Conservation (phyloP, 345 rosid genomes). For the Limnanthes douglasii region DNA sequence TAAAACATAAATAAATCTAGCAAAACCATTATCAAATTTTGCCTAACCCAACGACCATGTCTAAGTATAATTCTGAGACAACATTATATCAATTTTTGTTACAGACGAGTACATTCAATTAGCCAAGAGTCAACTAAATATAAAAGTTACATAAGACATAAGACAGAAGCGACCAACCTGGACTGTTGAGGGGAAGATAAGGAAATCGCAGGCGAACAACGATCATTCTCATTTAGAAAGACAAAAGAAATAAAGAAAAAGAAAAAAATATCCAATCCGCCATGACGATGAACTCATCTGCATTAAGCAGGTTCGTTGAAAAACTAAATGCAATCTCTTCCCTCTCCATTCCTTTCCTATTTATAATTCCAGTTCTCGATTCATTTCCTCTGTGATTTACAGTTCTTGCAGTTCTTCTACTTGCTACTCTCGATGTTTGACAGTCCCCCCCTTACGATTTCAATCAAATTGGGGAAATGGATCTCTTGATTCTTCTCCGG, state of each 20-base stretch:
- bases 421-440: constrained; percentile 20
- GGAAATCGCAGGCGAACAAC: too few relatives aligned
- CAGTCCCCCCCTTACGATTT: constrained; percentile 22
- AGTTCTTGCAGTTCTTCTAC: constrained; percentile 28
- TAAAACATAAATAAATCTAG: too few relatives aligned
- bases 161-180: constrained; percentile 7
- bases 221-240: too few relatives aligned
- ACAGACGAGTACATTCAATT: neutral
- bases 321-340: neutral
- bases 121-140: constrained; percentile 19
- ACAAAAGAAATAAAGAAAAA: constrained; percentile 5
- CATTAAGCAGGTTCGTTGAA: constrained; percentile 16
- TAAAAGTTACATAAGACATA: constrained; percentile 5
- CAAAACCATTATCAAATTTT: too few relatives aligned
- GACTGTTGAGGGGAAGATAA: constrained; percentile 13
- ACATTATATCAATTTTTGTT: too few relatives aligned
- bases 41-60: too few relatives aligned
- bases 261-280: neutral
- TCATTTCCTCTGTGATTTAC: constrained; percentile 1
- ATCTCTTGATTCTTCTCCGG: constrained; percentile 15
- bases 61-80: too few relatives aligned
- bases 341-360: neutral
- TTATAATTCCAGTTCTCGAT: constrained; percentile 1
- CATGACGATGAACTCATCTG: constrained; percentile 12
- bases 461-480: constrained; percentile 18